Evolutionary conservation across 495 filamentous ascomycete species (phyloP).

Genomic region (Glarea lozoyensis): DNA sequence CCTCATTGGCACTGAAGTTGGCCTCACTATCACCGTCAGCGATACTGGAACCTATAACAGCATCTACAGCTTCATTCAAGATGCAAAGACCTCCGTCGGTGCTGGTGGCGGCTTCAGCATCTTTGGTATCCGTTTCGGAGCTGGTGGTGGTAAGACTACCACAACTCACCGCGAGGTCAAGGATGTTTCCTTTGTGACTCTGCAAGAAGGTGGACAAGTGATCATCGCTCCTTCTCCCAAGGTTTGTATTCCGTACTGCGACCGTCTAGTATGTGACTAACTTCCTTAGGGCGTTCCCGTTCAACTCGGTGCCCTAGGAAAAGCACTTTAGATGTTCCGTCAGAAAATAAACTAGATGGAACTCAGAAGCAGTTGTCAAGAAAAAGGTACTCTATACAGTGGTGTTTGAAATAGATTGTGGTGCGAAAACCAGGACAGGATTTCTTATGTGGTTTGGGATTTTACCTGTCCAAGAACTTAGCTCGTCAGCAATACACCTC

Average conservation of each 20-base stretch:
- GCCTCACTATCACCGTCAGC: neutral
- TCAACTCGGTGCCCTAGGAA: neutral
- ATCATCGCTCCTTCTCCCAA: neutral
- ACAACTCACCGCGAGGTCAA: neutral
- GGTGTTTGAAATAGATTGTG: too few species aligned
- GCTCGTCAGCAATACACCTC: too few species aligned
- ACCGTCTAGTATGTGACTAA: too few species aligned
- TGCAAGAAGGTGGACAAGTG: neutral
- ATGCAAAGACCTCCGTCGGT: neutral
- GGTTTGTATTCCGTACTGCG: too few species aligned
- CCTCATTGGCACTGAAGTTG: constrained; percentile 1
- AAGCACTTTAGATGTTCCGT: neutral
- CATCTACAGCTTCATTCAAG: neutral
- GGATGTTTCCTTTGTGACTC: neutral
- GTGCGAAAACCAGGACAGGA: too few species aligned
- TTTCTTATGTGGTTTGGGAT: too few species aligned
- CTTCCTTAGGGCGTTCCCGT: neutral
- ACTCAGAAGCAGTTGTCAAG: too few species aligned
- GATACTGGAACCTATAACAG: neutral
- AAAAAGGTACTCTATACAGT: too few species aligned
- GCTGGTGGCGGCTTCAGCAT: neutral
- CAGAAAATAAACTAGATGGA: too few species aligned
- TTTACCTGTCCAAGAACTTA: too few species aligned
- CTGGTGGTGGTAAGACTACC: neutral
- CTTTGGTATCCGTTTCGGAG: constrained; percentile 2